These are phyloP conservation scores for Fragaria iinumae DNA, from an alignment of 306 rosid species.

Conservation along the genomic window DNA sequence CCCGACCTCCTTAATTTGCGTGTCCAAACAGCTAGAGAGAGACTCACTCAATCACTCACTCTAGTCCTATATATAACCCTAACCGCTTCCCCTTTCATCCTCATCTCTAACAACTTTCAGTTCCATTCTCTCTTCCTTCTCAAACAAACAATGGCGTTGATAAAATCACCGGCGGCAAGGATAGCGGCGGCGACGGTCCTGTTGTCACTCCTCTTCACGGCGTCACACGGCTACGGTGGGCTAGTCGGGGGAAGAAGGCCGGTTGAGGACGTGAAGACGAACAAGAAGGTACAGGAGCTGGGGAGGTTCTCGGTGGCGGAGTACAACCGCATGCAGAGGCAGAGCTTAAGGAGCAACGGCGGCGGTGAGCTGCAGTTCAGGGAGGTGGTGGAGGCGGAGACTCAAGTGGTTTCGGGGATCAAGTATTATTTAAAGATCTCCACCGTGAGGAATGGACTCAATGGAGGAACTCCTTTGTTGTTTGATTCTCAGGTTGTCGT, in stretches of 20 bases:
- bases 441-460: constrained; percentile 21
- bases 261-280: constrained; percentile 49
- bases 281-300: constrained; percentile 63
- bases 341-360: not conserved
- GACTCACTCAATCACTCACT: too few relatives aligned
- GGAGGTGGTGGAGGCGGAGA: constrained; percentile 72
- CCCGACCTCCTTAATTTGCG: constrained; percentile 19
- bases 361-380: constrained; percentile 35
- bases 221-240: constrained; percentile 28
- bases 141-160: constrained; percentile 21
- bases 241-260: constrained; percentile 48
- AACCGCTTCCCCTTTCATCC: not conserved
- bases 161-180: constrained; percentile 30
- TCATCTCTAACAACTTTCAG: not conserved
- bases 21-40: constrained; percentile 19
- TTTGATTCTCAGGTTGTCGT: constrained; percentile 66
- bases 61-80: not conserved
- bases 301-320: constrained; percentile 83
- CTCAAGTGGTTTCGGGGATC: constrained; percentile 71
- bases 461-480: constrained; percentile 41
- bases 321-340: constrained; percentile 37
- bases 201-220: constrained; percentile 6
- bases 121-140: not conserved
- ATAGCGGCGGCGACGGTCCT: constrained; percentile 17
- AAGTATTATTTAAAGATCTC: constrained; percentile 59